Percentiles rank a stretch among this genome's conserved stretches.
Conservation (phyloP, 345 rosid species). For the Anastatica hierochuntica region DNA sequence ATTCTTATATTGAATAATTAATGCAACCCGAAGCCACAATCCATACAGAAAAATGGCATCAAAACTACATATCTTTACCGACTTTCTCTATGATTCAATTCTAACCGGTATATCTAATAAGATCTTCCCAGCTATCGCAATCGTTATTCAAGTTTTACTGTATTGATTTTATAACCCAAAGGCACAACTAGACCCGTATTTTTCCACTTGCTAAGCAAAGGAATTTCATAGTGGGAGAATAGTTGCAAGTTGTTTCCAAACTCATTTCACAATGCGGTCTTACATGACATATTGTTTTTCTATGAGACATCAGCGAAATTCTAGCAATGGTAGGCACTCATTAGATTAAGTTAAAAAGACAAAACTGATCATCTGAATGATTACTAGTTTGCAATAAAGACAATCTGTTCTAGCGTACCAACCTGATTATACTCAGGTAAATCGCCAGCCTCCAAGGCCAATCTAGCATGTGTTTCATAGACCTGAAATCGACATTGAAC, state of each 20-base stretch:
- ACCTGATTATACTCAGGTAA: constrained; percentile 98
- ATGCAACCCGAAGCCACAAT: background rate
- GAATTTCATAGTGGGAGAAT: background rate
- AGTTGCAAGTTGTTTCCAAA: constrained; percentile 1
- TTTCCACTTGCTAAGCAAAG: background rate
- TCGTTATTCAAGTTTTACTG: background rate
- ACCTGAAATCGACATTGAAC: constrained; percentile 46
- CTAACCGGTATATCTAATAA: background rate
- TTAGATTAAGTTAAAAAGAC: background rate
- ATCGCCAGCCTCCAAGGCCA: constrained; percentile 90
- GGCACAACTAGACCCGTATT: background rate
- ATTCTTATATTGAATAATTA: background rate
- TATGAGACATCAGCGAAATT: background rate
- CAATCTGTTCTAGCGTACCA: constrained; percentile 17
- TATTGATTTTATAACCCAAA: no score
- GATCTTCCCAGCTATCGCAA: background rate
- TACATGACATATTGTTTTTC: background rate
- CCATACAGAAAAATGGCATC: background rate
- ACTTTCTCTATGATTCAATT: background rate
- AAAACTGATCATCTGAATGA: no score
- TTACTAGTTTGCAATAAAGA: constrained; percentile 4
- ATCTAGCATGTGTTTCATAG: constrained; percentile 97
- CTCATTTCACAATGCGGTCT: constrained; percentile 5
- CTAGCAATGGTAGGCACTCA: background rate
- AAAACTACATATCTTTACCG: background rate